phyloP scores from a whole-genome alignment of 2,329 filamentous ascomycete species.

The Fusarium tanahbumbuense region DNA sequence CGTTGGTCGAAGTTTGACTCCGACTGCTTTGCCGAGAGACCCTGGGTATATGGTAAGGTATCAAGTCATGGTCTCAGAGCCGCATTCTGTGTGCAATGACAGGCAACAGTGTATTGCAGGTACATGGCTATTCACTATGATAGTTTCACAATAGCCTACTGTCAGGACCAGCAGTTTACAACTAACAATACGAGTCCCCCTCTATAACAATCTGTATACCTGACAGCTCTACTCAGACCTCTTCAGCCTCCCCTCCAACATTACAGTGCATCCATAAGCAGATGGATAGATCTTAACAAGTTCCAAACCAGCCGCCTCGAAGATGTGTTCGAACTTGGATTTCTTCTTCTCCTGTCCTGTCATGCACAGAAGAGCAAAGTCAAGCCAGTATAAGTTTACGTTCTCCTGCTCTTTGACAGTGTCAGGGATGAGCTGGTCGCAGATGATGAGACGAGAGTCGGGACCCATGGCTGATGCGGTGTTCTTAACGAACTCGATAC shows the following conservation, averaged over 20 bases:
- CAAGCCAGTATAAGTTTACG: conserved; percentile 49
- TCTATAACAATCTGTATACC: no score
- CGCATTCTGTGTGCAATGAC: background rate
- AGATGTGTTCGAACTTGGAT: conserved; percentile 47
- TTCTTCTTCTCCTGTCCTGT: conserved; percentile 50
- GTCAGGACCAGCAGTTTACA: no score
- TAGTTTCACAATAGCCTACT: background rate
- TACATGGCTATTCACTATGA: background rate
- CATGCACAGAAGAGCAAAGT: conserved; percentile 48
- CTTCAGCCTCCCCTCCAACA: conserved; percentile 49
- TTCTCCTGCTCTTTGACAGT: conserved; percentile 44
- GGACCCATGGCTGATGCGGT: conserved; percentile 49
- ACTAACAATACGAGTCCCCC: no score
- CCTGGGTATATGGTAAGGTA: no score
- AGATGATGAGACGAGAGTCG: conserved; percentile 50
- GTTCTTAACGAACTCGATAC: conserved; percentile 48
- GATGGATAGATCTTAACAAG: conserved; percentile 50
- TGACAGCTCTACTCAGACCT: background rate
- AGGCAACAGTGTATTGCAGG: background rate
- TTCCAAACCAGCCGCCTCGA: conserved; percentile 49
- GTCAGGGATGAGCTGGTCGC: conserved; percentile 52
- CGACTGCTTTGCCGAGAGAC: background rate
- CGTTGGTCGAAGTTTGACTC: background rate
- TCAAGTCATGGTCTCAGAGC: background rate
- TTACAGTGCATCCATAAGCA: conserved; percentile 47